Percentiles rank a stretch among this genome's conserved stretches.
Conservation (phyloP, 805 yeast species). For the Pichia cabralensis region DNA sequence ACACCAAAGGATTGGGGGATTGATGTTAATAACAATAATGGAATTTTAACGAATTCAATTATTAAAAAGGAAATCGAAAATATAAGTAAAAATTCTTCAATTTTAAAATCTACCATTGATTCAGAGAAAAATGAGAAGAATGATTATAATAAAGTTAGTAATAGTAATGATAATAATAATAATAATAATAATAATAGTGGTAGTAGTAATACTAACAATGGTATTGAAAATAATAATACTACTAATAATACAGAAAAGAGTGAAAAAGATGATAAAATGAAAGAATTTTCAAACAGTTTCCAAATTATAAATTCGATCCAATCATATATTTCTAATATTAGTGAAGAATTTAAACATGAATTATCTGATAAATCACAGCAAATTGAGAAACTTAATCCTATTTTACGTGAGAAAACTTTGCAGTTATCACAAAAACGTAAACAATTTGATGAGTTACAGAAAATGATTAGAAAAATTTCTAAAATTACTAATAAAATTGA, state of each 20-base stretch:
- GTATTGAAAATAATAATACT: neutral
- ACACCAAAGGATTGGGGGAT: conserved; percentile 83
- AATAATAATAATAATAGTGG: neutral
- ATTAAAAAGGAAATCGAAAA: too few relatives aligned
- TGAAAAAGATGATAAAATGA: neutral
- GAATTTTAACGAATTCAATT: too few relatives aligned
- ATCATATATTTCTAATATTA: conserved; percentile 39
- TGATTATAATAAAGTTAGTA: neutral
- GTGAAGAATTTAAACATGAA: conserved; percentile 51
- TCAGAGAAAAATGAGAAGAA: too few relatives aligned
- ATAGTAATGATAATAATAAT: neutral
- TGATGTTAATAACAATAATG: conserved; percentile 23
- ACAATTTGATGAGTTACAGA: conserved; percentile 43
- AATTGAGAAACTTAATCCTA: conserved; percentile 42
- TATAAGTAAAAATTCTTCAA: too few relatives aligned
- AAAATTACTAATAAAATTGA: conserved; percentile 45
- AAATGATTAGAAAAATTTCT: conserved; percentile 31
- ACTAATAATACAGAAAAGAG: neutral
- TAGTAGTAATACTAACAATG: conserved; percentile 1
- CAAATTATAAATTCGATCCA: conserved; percentile 43
- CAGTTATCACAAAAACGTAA: conserved; percentile 38
- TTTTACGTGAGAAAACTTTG: conserved; percentile 47
- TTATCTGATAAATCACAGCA: conserved; percentile 40
- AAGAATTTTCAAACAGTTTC: conserved; percentile 16
- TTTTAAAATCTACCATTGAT: too few relatives aligned